Conservation (phyloP, 1,284 basidiomycete genomes). For the Takashimella koratensis region DNA sequence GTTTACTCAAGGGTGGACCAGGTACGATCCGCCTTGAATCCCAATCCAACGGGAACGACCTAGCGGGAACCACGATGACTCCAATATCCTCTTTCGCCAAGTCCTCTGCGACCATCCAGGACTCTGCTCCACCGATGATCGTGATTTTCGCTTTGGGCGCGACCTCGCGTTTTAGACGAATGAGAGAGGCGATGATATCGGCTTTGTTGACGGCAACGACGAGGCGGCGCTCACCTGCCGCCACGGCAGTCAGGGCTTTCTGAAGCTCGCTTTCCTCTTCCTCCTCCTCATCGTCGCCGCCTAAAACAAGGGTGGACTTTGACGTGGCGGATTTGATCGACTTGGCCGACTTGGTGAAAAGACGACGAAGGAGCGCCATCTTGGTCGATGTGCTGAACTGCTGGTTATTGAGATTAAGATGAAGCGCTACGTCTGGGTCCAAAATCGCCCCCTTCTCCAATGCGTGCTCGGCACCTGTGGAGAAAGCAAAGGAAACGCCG, state of each 20-base stretch:
- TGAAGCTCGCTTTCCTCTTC: conserved; percentile 51
- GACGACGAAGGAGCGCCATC: conserved; percentile 63
- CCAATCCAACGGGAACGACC: conserved; percentile 65
- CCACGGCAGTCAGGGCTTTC: conserved; percentile 58
- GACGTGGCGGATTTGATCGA: conserved; percentile 54
- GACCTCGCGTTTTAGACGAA: conserved; percentile 68
- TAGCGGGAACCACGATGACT: conserved; percentile 64
- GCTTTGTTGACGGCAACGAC: conserved; percentile 68
- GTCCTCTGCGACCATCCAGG: conserved; percentile 63
- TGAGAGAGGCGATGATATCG: conserved; percentile 68
- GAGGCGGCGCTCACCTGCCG: conserved; percentile 60
- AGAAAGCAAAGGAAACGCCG: conserved; percentile 66
- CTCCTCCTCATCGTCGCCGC: conserved; percentile 55
- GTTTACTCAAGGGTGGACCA: conserved; percentile 68
- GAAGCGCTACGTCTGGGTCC: conserved; percentile 65
- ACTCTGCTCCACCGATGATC: conserved; percentile 69
- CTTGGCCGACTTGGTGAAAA: no score
- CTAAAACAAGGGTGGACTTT: no score
- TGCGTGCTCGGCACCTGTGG: conserved; percentile 59
- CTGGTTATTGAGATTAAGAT: conserved; percentile 57
- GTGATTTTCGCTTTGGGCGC: conserved; percentile 53
- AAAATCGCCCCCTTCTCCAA: conserved; percentile 67
- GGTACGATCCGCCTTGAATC: conserved; percentile 64
- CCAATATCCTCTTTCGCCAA: conserved; percentile 65
- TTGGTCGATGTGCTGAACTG: conserved; percentile 62